phyloP scores from a whole-genome alignment of 192 early-diverging fungal species.

The Paraglomus occultum region DNA sequence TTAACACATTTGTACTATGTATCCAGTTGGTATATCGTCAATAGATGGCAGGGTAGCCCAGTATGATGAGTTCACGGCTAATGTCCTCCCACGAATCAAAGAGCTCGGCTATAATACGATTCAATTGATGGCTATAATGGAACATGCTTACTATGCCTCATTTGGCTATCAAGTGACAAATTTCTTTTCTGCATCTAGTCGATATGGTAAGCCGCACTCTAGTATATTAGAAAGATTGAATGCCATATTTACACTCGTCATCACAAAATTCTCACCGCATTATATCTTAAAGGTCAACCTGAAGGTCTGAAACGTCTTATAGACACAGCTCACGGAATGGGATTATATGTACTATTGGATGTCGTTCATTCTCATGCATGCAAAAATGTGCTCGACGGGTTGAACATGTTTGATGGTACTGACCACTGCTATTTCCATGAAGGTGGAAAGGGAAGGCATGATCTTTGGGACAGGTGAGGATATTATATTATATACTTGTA shows the following conservation, averaged over 20 bases:
- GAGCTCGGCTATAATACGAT: slow-evolving; percentile 81
- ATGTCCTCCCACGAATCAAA: slow-evolving; percentile 83
- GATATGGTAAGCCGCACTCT: slow-evolving; percentile 61
- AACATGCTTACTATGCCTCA: slow-evolving; percentile 97
- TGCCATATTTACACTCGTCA: not conserved
- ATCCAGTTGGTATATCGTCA: slow-evolving; percentile 86
- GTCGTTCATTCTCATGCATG: slow-evolving; percentile 96
- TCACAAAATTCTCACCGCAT: not conserved
- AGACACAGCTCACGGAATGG: slow-evolving; percentile 87
- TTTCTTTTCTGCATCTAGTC: slow-evolving; percentile 91
- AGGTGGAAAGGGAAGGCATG: slow-evolving; percentile 80
- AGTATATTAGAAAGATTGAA: not conserved
- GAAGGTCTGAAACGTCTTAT: slow-evolving; percentile 91
- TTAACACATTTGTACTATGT: slow-evolving; percentile 5
- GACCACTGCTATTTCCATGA: slow-evolving; percentile 97
- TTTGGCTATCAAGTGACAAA: slow-evolving; percentile 99
- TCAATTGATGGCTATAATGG: slow-evolving; percentile 94
- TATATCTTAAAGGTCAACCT: slow-evolving; percentile 55
- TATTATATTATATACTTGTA: not conserved
- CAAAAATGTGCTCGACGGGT: slow-evolving; percentile 92
- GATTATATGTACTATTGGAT: slow-evolving; percentile 86
- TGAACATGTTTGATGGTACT: slow-evolving; percentile 95
- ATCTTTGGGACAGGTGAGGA: slow-evolving; percentile 78
- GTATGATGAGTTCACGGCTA: slow-evolving; percentile 86
- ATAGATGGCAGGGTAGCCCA: slow-evolving; percentile 78